Base-by-base conservation (phyloP, 2,329 filamentous ascomycete species). In the Colletotrichum theobromicola region DNA sequence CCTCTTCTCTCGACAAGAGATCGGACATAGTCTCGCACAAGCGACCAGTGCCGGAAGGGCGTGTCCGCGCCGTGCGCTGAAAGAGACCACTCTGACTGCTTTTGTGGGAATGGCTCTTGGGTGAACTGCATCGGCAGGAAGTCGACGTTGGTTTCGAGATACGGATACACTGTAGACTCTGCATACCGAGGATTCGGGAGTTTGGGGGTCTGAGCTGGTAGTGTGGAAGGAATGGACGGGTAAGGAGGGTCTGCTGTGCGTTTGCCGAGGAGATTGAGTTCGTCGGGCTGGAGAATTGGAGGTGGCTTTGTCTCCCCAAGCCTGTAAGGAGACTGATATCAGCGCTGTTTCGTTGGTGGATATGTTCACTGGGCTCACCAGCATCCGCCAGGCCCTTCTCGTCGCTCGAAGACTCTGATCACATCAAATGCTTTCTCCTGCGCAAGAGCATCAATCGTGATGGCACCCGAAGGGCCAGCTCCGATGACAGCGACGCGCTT, bases 141-240 rank as follows among this genome's bases (percentile, higher is more conserved):
- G 75, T 90, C 88, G 50, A 94, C 88, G 76, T 94, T 94, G 4
- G 91, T 93, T 78, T 93, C 90, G 24, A 93, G 83, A 13, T 89
- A 88, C 0, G 90, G 90, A 76, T 93, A 93, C 16, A 93, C 85
- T 0, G 89, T 89, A 0, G 90, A 90, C 72, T 92, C 90, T 5
- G 85, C 81, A 77, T 88, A 91, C 1, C 90, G 88, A n/a, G 88
- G 85, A 69, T 86, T 85, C 2, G 78, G 72, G 21, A 87, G 84
- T 50, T 83, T 84, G 0, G 87, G 83, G 0, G 84, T 83, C 63
- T 84, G 81, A 0, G 86, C 83, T 3, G 90, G 91, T 0, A 92
- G 80, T 0, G 76, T 75, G 4, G 81, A 65, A 0, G 90, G 90
- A n/a, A 90, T 83, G 2, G 7, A 28, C 2, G 83, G 21, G 0